Conservation (phyloP, 2,329 filamentous ascomycete species). For the Cladophialophora bantiana region DNA sequence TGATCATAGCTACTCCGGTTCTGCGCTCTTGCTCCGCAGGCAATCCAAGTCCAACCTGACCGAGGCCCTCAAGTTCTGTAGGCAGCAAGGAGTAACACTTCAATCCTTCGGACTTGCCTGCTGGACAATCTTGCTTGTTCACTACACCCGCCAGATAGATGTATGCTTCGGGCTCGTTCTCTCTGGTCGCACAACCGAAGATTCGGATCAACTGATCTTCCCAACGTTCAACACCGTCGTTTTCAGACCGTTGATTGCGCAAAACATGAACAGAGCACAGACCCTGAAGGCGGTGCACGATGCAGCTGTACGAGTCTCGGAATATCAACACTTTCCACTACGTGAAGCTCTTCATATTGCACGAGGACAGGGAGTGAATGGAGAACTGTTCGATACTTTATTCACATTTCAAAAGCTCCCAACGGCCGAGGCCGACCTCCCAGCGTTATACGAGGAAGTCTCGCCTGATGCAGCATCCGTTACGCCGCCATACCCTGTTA, state of each 20-base stretch:
- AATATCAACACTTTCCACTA: conserved; percentile 79
- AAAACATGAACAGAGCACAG: conserved; percentile 59
- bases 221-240: conserved; percentile 92
- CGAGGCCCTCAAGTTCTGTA: conserved; percentile 67
- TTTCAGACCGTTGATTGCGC: conserved; percentile 75
- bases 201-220: conserved; percentile 73
- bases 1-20: not conserved
- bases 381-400: conserved; percentile 65
- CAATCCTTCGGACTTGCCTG: conserved; percentile 79
- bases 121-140: conserved; percentile 75
- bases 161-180: conserved; percentile 83
- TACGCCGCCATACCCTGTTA: conserved; percentile 80
- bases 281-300: conserved; percentile 78
- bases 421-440: conserved; percentile 41
- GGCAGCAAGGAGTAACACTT: conserved; percentile 69
- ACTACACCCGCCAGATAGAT: conserved; percentile 69
- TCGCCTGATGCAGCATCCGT: conserved; percentile 59
- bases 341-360: conserved; percentile 69
- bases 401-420: conserved; percentile 70
- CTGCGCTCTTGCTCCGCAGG: conserved; percentile 54
- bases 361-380: conserved; percentile 46
- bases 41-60: conserved; percentile 52
- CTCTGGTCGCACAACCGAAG: conserved; percentile 80
- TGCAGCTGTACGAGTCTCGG: conserved; percentile 69
- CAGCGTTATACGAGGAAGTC: conserved; percentile 66